Base-by-base conservation (phyloP, 2,329 filamentous ascomycete species). In the Apiospora malaysiana region DNA sequence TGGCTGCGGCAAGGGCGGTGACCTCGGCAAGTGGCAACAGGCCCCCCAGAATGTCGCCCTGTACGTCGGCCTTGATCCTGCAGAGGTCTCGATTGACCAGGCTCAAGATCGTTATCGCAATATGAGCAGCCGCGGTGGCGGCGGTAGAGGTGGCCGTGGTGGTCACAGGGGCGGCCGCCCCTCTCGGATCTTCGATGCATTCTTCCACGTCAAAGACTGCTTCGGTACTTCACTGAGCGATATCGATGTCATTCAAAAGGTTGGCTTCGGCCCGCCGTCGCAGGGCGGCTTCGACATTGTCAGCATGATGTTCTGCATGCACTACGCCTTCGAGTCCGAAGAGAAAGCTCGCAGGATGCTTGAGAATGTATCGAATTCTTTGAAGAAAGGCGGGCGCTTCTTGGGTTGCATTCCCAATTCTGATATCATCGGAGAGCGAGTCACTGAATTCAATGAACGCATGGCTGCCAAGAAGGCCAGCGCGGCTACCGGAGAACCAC, bases 241-340 rank as follows among this genome's bases (percentile, higher is more conserved):
- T 72, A 87, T 98, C 63, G 90, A 92, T 18, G 92, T 98, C 75
- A 87, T 99, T 68, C 89, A 89, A 67, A 89, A 97, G 70, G 94
- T 99, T 42, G 96, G 96, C 27, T 97, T 97, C 76, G 93, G 97
- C 77, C 85, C 88, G 0, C 92, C 91, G 84, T 77, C 93, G 85
- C 83, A 93, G 90, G 88, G 89, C 72, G 95, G 95, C 4, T 99
- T 98, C 77, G 96, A 99, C 79, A 93, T 98, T 56, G 95, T 99
- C 73, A 94, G 92, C 79, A 97, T 97, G 90, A 99, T 99, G 96
- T 99, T 99, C 82, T 97, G 94, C 78, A 96, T 99, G 91, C 96
- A 99, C 83, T 99, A 99, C 81, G 95, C 96, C 7, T 99, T 98
- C 76, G 96, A 98, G 84, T 94, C 87, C 69, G 95, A 99, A 81